Conservation (phyloP, 2,329 filamentous ascomycete genomes). For the Penicillium italicum region DNA sequence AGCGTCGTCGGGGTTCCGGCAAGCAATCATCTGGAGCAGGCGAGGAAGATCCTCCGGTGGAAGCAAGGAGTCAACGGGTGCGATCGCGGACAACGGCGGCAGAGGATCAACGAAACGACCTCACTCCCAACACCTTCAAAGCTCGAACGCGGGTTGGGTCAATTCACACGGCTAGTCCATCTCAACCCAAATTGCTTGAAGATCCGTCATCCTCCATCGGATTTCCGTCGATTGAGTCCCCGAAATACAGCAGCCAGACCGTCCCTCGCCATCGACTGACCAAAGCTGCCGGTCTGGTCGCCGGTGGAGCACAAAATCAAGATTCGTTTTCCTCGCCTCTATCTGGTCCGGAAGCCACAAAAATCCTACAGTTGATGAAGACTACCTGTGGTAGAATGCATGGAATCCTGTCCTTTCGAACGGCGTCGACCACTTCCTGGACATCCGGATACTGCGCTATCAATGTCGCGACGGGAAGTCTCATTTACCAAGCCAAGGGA, state of each 20-base stretch:
- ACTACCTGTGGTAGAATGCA: conserved; percentile 52
- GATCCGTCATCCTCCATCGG: conserved; percentile 45
- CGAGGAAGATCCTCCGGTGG: conserved; percentile 34
- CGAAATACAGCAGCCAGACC: conserved; percentile 34
- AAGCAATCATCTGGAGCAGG: conserved; percentile 30
- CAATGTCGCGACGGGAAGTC: conserved; percentile 49
- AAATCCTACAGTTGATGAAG: conserved; percentile 51
- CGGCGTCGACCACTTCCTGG: conserved; percentile 43
- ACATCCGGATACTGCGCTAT: conserved; percentile 52
- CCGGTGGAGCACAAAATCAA: conserved; percentile 27
- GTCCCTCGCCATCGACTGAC: conserved; percentile 34
- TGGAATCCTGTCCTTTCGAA: conserved; percentile 51
- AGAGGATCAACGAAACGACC: conserved; percentile 42
- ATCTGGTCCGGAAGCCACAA: conserved; percentile 45
- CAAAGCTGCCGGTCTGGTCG: conserved; percentile 29
- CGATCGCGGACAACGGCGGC: conserved; percentile 42
- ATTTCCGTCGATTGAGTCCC: conserved; percentile 47
- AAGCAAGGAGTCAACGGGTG: conserved; percentile 35
- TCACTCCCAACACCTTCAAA: conserved; percentile 34
- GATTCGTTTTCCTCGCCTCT: conserved; percentile 36
- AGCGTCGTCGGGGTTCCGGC: conserved; percentile 31
- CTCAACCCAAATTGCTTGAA: conserved; percentile 37
- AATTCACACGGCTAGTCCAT: conserved; percentile 35
- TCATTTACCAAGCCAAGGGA: conserved; percentile 51
- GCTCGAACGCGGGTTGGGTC: conserved; percentile 40